Evolutionary conservation across 2,329 filamentous ascomycete species (phyloP), one percentile per base, ranked within the genome.

Genomic region (Chrysoporthe puriensis): DNA sequence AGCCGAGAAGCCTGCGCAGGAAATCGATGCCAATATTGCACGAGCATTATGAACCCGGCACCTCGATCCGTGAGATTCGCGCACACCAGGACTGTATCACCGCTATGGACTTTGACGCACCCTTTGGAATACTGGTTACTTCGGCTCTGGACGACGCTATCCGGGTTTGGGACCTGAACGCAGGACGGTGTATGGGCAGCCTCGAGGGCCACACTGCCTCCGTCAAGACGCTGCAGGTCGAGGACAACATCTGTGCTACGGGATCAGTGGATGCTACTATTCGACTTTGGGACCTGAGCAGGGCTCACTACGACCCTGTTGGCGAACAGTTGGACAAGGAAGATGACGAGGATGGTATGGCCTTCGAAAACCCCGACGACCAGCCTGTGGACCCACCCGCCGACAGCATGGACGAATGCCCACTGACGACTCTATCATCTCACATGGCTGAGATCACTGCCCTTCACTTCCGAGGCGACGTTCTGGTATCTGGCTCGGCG

Each of bases 361-460:
- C 89, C 0, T 94, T 92, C 74, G 91, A 90, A 71, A 91, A 91
- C 74, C 82, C 87, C 1, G 88, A 91, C 72, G 89, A 91, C 71
- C 84, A 87, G 68, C 84, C 86, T 26, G 84, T 91, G n/a, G 90
- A 91, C 48, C 88, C 91, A 9, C 88, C 90, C 16, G 86, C 88
- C 26, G 92, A 91, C 65, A 95, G 90, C 77, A 94, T 97, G 90
- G 87, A 89, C 66, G 93, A 98, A 75, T 97, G 95, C 77, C 90
- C 91, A 16, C 83, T 98, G n/a, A 95, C 92, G 77, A 93, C 93
- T 0, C 86, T 99, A 36, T 90, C 93, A 77, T 91, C 95, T 0
- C 96, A 99, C 75, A 90, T 99, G 36, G 95, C 93, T 71, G 95
- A 97, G 81, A 91, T 99, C 71, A 98, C 96, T 14, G 95, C 96